Conservation (phyloP, 495 filamentous ascomycete genomes). For the Annulohypoxylon bovei region DNA sequence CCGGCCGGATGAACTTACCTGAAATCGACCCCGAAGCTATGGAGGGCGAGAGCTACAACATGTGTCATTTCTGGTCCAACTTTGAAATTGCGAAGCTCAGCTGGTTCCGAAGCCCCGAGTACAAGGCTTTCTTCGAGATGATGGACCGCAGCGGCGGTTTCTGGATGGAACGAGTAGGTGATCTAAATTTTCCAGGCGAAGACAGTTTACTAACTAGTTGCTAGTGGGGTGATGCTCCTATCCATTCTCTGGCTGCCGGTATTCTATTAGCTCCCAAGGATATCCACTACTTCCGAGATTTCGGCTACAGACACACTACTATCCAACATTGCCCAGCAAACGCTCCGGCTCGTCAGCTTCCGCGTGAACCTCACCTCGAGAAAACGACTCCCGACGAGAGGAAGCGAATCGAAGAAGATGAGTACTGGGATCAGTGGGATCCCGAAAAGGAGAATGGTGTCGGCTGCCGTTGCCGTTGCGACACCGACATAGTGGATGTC, state of each 20-base stretch:
- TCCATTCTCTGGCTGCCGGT: conserved; percentile 96
- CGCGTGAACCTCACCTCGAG: conserved; percentile 84
- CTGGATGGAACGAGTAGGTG: conserved; percentile 95
- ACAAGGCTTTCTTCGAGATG: conserved; percentile 98
- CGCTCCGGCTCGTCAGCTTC: conserved; percentile 87
- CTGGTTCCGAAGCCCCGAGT: conserved; percentile 96
- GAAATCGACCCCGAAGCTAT: conserved; percentile 93
- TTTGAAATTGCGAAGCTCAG: conserved; percentile 96
- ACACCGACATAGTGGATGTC: conserved; percentile 98
- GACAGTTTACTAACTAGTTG: conserved; percentile 17
- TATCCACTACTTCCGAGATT: conserved; percentile 99
- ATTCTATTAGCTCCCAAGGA: conserved; percentile 81
- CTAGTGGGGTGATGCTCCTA: conserved; percentile 98
- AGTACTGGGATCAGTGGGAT: conserved; percentile 94
- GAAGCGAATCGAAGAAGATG: conserved; percentile 90
- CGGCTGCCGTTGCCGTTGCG: conserved; percentile 94
- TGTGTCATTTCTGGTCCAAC: conserved; percentile 99
- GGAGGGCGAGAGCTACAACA: conserved; percentile 98
- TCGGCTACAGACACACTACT: conserved; percentile 97
- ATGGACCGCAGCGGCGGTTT: conserved; percentile 99
- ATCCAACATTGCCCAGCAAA: conserved; percentile 99
- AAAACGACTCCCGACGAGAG: conserved; percentile 85
- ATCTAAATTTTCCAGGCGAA: background rate
- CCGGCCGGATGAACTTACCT: conserved; percentile 73
- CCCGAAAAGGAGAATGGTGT: conserved; percentile 93